These are phyloP conservation scores for Serendipita vermifera DNA, from an alignment of 768 basidiomycete species.

Conservation along the genomic window DNA sequence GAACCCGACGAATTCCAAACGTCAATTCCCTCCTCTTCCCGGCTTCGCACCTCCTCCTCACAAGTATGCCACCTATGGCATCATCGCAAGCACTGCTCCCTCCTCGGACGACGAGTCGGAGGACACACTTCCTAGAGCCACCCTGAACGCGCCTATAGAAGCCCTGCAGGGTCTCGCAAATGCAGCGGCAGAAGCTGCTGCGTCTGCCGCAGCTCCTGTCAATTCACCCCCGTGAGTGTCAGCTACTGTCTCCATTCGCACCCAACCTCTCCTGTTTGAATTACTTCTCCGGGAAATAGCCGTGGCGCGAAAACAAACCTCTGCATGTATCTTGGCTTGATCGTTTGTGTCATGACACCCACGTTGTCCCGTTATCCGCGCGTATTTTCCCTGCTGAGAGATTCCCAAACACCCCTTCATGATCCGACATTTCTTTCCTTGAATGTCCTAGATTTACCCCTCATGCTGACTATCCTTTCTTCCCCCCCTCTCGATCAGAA, in stretches of 20 bases:
- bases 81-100: constrained; percentile 67
- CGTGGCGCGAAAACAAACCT: too few relatives aligned
- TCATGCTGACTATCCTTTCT: too few relatives aligned
- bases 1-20: constrained; percentile 20
- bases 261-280: too few relatives aligned
- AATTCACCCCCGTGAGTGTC: constrained; percentile 9
- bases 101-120: constrained; percentile 89
- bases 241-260: constrained; percentile 3
- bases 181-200: constrained; percentile 87
- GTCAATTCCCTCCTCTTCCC: constrained; percentile 70
- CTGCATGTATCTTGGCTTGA: too few relatives aligned
- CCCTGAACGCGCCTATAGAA: constrained; percentile 85
- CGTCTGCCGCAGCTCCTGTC: constrained; percentile 11
- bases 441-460: too few relatives aligned
- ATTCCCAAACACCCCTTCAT: too few relatives aligned
- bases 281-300: too few relatives aligned
- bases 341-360: too few relatives aligned
- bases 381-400: too few relatives aligned
- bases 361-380: too few relatives aligned
- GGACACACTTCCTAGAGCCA: constrained; percentile 69
- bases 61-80: constrained; percentile 84
- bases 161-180: constrained; percentile 89
- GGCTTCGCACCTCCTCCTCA: constrained; percentile 36
- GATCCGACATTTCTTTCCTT: too few relatives aligned
- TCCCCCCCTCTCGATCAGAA: neutral